Conservation (phyloP, 2,329 filamentous ascomycete species). For the Cladophialophora immunda region DNA sequence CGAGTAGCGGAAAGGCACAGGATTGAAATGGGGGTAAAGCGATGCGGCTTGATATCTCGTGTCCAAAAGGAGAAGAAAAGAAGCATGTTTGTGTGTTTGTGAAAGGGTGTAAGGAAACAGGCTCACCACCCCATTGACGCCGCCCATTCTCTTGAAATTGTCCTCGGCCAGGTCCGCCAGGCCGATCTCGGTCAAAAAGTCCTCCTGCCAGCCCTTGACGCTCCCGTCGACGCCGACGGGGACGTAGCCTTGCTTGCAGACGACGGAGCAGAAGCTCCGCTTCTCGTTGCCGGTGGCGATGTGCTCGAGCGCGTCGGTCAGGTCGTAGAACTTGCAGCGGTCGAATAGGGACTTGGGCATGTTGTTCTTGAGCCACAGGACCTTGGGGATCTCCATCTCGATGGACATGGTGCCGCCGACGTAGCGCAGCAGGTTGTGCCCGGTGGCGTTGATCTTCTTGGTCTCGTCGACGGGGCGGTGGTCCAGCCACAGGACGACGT, state of each 20-base stretch:
- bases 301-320: slow-evolving; percentile 92
- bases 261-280: slow-evolving; percentile 91
- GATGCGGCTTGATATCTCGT: no score
- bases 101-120: slow-evolving; percentile 53
- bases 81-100: background rate
- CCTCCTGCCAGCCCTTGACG: slow-evolving; percentile 97
- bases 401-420: slow-evolving; percentile 98
- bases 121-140: slow-evolving; percentile 92
- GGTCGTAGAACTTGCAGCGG: slow-evolving; percentile 95
- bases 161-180: slow-evolving; percentile 84
- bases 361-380: slow-evolving; percentile 97
- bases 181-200: slow-evolving; percentile 88
- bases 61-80: background rate
- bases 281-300: slow-evolving; percentile 92
- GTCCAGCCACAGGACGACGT: slow-evolving; percentile 97
- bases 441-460: slow-evolving; percentile 88
- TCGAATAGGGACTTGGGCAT: slow-evolving; percentile 93
- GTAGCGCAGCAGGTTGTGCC: slow-evolving; percentile 92
- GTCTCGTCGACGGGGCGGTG: slow-evolving; percentile 92
- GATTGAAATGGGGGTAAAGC: no score
- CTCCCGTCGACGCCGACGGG: slow-evolving; percentile 97
- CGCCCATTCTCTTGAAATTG: slow-evolving; percentile 91
- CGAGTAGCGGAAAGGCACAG: background rate
- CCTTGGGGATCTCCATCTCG: slow-evolving; percentile 99
- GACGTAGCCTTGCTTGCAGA: slow-evolving; percentile 97